These are phyloP conservation scores for Strigomonas culicis DNA, from an alignment of 208 protist species.

Conservation along the genomic window DNA sequence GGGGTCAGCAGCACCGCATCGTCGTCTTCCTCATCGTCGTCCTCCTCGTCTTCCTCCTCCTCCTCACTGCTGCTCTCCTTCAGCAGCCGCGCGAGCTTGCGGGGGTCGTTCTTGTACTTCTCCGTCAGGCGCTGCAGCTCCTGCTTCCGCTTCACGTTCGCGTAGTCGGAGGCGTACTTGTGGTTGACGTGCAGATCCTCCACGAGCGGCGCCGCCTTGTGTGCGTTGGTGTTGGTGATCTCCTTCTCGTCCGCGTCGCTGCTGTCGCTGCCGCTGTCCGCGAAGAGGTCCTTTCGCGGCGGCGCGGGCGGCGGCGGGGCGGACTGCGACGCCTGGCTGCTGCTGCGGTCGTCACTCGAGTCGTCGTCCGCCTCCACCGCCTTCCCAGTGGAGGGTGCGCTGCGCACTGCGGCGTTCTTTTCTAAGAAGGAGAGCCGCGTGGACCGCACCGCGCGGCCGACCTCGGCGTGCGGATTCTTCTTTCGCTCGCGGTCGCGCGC, in stretches of 20 bases:
- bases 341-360: not conserved
- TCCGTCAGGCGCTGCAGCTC: constrained; percentile 81
- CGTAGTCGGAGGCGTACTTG: constrained; percentile 77
- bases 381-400: too few species aligned
- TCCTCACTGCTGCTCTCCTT: constrained; percentile 10
- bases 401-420: too few species aligned
- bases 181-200: constrained; percentile 65
- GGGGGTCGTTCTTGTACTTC: constrained; percentile 72
- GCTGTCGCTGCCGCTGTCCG: not conserved
- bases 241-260: not conserved
- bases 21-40: constrained; percentile 80
- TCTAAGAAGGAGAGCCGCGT: not conserved
- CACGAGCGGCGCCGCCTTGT: constrained; percentile 9
- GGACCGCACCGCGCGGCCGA: constrained; percentile 23
- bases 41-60: constrained; percentile 31
- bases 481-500: constrained; percentile 39
- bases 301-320: too few species aligned
- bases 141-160: constrained; percentile 87
- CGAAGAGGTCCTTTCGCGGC: not conserved
- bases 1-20: constrained; percentile 74
- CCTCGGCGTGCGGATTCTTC: constrained; percentile 69
- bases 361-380: not conserved
- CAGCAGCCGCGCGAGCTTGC: constrained; percentile 11
- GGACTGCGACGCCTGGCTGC: not conserved
- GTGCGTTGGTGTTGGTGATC: not conserved